Conservation (phyloP, 208 protist species). For the Leptomonas seymouri region DNA sequence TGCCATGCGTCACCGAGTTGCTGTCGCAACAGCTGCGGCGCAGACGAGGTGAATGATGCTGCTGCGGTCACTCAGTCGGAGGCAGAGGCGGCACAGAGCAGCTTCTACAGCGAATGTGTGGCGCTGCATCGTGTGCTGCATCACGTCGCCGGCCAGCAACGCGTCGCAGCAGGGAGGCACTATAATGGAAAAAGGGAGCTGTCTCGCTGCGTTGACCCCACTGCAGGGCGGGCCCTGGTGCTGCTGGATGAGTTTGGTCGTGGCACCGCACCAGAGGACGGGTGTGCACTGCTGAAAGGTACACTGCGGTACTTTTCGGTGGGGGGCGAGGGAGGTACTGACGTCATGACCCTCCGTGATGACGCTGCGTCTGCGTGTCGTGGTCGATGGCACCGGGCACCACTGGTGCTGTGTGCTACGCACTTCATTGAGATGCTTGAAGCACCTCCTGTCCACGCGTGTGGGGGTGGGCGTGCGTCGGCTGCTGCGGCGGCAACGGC, state of each 20-base stretch:
- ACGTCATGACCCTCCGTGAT: too few species aligned
- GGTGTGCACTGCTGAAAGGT: constrained; percentile 76
- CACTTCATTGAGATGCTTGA: constrained; percentile 73
- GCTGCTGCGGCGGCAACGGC: background rate
- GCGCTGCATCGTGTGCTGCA: constrained; percentile 69
- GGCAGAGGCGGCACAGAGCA: constrained; percentile 23
- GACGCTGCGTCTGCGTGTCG: background rate
- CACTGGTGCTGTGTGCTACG: constrained; percentile 70
- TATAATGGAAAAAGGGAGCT: background rate
- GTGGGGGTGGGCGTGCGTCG: background rate
- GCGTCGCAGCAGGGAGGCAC: background rate
- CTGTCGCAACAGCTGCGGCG: background rate
- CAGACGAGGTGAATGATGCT: background rate
- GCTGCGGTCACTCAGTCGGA: constrained; percentile 6
- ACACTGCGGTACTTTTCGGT: constrained; percentile 56
- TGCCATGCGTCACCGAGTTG: background rate
- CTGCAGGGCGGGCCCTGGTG: constrained; percentile 61
- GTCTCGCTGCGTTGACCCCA: constrained; percentile 9
- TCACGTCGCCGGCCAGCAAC: constrained; percentile 33
- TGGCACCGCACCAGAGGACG: constrained; percentile 88
- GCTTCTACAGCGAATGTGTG: constrained; percentile 76
- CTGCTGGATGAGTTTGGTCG: constrained; percentile 96
- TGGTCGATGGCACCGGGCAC: constrained; percentile 12
- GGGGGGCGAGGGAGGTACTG: background rate
- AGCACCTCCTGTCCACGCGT: background rate